Evolutionary conservation across 768 basidiomycete species (phyloP), one percentile per base, ranked within the genome.

Genomic region (Lactarius hengduanensis): DNA sequence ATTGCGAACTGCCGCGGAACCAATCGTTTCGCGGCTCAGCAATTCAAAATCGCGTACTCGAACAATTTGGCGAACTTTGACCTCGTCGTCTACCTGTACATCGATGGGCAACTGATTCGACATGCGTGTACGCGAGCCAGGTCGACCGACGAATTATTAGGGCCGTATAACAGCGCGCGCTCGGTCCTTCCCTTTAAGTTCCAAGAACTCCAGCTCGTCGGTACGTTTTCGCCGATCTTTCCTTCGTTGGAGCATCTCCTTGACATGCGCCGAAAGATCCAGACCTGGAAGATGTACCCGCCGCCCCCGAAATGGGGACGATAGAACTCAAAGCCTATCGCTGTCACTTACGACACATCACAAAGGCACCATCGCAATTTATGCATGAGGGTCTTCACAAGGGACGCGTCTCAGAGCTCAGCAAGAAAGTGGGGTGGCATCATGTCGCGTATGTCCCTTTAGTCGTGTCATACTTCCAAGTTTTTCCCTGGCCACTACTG

Each of bases 381-480:
- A 0, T 10, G 20, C 2, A 3, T 0, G 5, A 55, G 1, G 53
- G n/a, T 22, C 20, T 67, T 18, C 62, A 67, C 53, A 0, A 13
- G 7, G 62, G 66, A 18, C 61, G 61, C 10, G 54, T 67, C 34
- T 67, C 66, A n/a, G 62, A 67, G 41, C 61, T 43, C 41, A 63
- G 66, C 50, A 67, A 67, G 58, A 63, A 67, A 53, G 66, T 62
- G 7, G 66, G 66, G 26, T 67, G 66, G 66, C 66, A 67, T 32
- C 66, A 67, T 30, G 53, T 63, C 22, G 30, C 50, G 66, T 67
- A 63, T 1, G 13, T 45, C 40, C 16, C 36, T 15, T 3, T 18
- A n/a, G 59, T 13, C n/a, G n/a, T 16, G 4, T 5, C 11, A 6
- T 50, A 4, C 38, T 40, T 15, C 38, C 38, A 13, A 36, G 34